Conservation (phyloP, 2,329 filamentous ascomycete species). For the Sporothrix humicola region DNA sequence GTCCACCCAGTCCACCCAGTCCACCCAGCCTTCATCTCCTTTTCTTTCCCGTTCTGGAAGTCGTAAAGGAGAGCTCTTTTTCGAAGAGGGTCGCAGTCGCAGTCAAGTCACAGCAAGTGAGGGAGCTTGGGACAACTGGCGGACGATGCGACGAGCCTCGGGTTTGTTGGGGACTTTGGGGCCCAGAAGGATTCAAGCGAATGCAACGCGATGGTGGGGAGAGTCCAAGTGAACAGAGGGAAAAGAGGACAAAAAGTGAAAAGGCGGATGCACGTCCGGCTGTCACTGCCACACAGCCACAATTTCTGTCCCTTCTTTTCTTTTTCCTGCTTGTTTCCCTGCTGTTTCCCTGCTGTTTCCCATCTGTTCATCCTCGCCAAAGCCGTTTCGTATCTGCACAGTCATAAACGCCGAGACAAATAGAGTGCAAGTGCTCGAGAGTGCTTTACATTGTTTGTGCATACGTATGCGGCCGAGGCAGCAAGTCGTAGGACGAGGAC, state of each 20-base stretch:
- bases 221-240: not conserved
- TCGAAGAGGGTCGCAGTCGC: not conserved
- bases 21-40: too few species aligned
- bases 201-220: conserved; percentile 6
- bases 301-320: too few species aligned
- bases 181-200: not conserved
- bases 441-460: not conserved
- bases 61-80: conserved; percentile 23
- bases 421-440: not conserved
- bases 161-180: not conserved
- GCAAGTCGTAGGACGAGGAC: not conserved
- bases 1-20: too few species aligned
- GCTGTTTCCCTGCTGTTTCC: too few species aligned
- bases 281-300: conserved; percentile 12
- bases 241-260: not conserved
- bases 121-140: conserved; percentile 19
- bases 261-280: not conserved
- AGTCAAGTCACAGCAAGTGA: not conserved
- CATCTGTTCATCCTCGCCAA: not conserved
- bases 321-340: too few species aligned
- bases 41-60: conserved; percentile 15
- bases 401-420: not conserved
- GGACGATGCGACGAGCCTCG: conserved; percentile 10
- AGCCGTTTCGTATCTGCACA: conserved; percentile 27
- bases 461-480: too few species aligned